Conservation (phyloP, 2,329 filamentous ascomycete species). For the Diplodia scrobiculata region DNA sequence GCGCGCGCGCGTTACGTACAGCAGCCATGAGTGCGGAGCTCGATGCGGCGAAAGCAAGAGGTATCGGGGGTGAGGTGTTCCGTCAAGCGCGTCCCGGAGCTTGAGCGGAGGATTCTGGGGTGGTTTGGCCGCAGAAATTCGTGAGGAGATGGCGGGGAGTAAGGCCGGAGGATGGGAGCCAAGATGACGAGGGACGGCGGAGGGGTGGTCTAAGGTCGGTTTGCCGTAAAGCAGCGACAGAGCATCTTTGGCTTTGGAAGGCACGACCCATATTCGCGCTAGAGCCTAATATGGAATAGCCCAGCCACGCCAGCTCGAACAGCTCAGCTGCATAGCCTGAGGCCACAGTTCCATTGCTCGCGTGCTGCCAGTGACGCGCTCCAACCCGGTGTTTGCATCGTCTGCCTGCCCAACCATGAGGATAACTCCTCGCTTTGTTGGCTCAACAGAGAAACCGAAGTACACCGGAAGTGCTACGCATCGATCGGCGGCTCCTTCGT, state of each 20-base stretch:
- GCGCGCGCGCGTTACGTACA: constrained; percentile 30
- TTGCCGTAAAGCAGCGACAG: constrained; percentile 15
- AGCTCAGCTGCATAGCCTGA: constrained; percentile 3
- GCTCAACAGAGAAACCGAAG: neutral
- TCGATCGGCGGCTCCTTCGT: neutral
- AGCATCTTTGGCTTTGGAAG: constrained; percentile 15
- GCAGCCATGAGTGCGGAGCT: constrained; percentile 31
- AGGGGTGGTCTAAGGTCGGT: constrained; percentile 21
- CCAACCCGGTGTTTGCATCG: too few relatives aligned
- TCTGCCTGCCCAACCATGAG: too few relatives aligned
- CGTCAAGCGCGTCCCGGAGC: constrained; percentile 25
- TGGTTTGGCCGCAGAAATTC: constrained; percentile 13
- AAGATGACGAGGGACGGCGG: constrained; percentile 26
- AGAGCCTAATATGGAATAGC: neutral
- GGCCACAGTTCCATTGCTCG: constrained; percentile 1
- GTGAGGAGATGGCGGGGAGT: constrained; percentile 10
- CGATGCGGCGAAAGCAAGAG: constrained; percentile 27
- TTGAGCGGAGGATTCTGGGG: constrained; percentile 13
- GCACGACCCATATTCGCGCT: constrained; percentile 6
- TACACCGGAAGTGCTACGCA: neutral
- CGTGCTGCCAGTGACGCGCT: neutral
- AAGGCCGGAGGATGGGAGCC: constrained; percentile 25
- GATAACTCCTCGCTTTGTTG: too few relatives aligned
- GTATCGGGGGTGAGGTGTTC: constrained; percentile 30
- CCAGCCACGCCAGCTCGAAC: constrained; percentile 16